Evolutionary conservation across 2,329 filamentous ascomycete genomes (phyloP), one percentile per base, ranked within the genome.

Genomic region (Nemania serpens): DNA sequence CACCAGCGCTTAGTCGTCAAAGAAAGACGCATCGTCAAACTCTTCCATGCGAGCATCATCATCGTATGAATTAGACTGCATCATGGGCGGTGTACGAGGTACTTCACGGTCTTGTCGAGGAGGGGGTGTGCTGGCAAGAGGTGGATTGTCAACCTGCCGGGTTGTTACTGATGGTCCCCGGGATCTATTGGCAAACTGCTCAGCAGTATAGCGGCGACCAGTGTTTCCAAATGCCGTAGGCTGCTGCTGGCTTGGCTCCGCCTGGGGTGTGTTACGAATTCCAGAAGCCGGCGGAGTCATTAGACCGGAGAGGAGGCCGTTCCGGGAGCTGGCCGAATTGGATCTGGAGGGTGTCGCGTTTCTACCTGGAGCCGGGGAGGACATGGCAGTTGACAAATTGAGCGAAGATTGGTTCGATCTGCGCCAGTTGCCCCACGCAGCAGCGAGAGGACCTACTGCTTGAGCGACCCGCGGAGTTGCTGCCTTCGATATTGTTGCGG

Each of bases 361-460:
- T 50, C 72, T 74, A 37, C 69, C 72, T 10, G 73, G 63, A 1
- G 75, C 75, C 13, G 82, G 78, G 6, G 82, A 80, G 52, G 76
- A 77, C 39, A 52, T 57, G 10, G 17, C 41, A 22, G 48, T 43
- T 12, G 62, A 55, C 25, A 80, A 69, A 25, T 39, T 64, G 5
- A 75, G 77, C 11, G 80, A 76, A 53, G 85, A 77, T 58, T 85
- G 84, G 68, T 81, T 83, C 15, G 84, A 85, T 73, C 90, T 94
- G 54, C 93, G 88, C 94, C 94, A 97, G 75, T 89, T 97, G 48
- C 92, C 93, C 86, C 93, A 96, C n/a, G 93, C 94, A n/a, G 93
- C 92, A n/a, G 92, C 85, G 39, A 88, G 75, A 22, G 86, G 86
- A 1, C 85, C 91, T 22, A 97, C 89, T 3, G 89, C 90, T 73